A percentile compares a stretch with the other conserved stretches of the same genome.
Evolutionary conservation across 163 green algal species (phyloP).

Genomic region (Scenedesmus sp.): DNA sequence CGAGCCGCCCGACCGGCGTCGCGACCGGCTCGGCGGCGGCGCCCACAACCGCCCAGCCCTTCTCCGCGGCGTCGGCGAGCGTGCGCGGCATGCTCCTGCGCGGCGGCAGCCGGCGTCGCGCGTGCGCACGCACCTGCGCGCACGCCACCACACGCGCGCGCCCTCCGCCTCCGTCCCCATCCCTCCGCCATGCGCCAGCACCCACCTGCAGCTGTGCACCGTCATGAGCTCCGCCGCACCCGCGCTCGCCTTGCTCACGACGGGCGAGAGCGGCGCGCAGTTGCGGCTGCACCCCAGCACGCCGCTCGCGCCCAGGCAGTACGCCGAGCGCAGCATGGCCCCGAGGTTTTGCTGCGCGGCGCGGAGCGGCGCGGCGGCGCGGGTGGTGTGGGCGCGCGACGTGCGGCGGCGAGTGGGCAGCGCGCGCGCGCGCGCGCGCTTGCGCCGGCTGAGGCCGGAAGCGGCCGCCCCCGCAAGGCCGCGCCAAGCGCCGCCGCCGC

Average conservation of each 20-base stretch:
- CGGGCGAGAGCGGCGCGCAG: conserved; percentile 81
- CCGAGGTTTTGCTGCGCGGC: conserved; percentile 92
- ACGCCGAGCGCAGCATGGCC: conserved; percentile 85
- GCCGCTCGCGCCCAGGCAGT: conserved; percentile 89
- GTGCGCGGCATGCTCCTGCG: conserved; percentile 76
- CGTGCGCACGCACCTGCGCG: conserved; percentile 52
- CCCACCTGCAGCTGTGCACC: conserved; percentile 50
- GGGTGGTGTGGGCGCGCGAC: too few relatives aligned
- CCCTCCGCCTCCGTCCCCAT: too few relatives aligned
- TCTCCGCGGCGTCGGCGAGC: conserved; percentile 64
- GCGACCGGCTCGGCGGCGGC: conserved; percentile 58
- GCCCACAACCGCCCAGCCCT: conserved; percentile 88
- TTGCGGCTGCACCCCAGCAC: conserved; percentile 89
- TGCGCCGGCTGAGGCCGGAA: too few relatives aligned
- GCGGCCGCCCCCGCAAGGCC: too few relatives aligned
- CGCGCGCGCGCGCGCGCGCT: background rate
- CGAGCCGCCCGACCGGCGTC: conserved; percentile 42
- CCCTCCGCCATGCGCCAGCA: too few relatives aligned
- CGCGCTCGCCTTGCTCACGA: conserved; percentile 91
- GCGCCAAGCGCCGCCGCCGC: too few relatives aligned
- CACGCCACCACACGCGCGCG: conserved; percentile 21
- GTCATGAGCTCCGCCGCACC: conserved; percentile 86
- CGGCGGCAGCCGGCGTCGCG: conserved; percentile 45
- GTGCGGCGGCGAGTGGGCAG: too few relatives aligned
- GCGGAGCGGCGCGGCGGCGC: too few relatives aligned